A percentile compares a stretch with the other conserved stretches of the same genome.
Evolutionary conservation across 2,329 filamentous ascomycete genomes (phyloP).

Genomic region (Chrysosporium queenslandicum): DNA sequence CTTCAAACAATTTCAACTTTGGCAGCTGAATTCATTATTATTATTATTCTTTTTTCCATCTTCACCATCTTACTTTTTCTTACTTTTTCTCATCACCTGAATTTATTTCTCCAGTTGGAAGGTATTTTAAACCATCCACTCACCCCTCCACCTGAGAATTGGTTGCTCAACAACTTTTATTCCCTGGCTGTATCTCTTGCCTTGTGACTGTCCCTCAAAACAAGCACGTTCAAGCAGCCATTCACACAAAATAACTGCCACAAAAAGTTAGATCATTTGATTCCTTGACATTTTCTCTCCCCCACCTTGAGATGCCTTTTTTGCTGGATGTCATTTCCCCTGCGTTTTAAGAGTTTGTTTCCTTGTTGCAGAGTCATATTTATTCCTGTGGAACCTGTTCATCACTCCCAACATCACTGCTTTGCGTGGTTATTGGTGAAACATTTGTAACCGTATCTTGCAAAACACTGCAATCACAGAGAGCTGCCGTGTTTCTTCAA

Average conservation of each 20-base stretch:
- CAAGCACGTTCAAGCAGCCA: background rate
- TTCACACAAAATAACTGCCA: background rate
- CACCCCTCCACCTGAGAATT: constrained; percentile 3
- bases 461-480: background rate
- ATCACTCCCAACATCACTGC: background rate
- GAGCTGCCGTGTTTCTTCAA: background rate
- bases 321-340: background rate
- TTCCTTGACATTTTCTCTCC: background rate
- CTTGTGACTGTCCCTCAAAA: constrained; percentile 1
- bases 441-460: constrained; percentile 1
- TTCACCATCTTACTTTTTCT: background rate
- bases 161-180: background rate
- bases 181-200: background rate
- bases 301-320: background rate
- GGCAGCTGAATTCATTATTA: constrained; percentile 2
- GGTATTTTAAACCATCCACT: constrained; percentile 11
- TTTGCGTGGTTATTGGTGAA: constrained; percentile 10
- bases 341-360: background rate
- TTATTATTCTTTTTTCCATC: background rate
- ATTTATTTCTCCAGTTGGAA: constrained; percentile 26
- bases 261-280: constrained; percentile 7
- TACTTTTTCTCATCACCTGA: constrained; percentile 26
- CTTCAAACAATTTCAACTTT: background rate
- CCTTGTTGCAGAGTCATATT: background rate
- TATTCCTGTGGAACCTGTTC: constrained; percentile 1